A percentile compares a stretch with the other conserved stretches of the same genome.
phyloP scores from a whole-genome alignment of 352 stramenopile genomes.

The Discostella stelligera region DNA sequence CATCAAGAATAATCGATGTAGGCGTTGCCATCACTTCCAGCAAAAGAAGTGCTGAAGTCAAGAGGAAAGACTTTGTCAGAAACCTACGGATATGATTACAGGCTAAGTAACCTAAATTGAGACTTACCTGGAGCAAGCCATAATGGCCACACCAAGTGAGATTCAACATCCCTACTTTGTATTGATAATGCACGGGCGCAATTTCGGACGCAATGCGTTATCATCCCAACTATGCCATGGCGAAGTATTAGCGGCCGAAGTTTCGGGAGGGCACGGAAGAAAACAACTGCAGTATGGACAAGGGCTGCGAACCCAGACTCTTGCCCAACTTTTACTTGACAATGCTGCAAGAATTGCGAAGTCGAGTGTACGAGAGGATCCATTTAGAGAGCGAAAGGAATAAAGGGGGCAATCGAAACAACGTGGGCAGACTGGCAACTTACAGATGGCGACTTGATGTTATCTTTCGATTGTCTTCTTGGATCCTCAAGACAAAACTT shows the following conservation, averaged over 20 bases:
- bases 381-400: background rate
- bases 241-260: constrained; percentile 61
- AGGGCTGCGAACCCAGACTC: constrained; percentile 66
- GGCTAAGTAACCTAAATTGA: background rate
- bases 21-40: constrained; percentile 81
- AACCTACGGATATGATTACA: background rate
- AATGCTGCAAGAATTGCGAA: constrained; percentile 21
- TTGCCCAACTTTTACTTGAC: constrained; percentile 50
- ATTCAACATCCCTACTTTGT: constrained; percentile 16
- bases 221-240: constrained; percentile 54
- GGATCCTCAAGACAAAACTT: constrained; percentile 25
- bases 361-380: background rate
- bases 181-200: constrained; percentile 29
- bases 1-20: constrained; percentile 47
- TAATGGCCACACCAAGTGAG: constrained; percentile 52
- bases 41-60: constrained; percentile 51
- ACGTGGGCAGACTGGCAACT: constrained; percentile 3
- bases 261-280: constrained; percentile 70
- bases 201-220: constrained; percentile 62
- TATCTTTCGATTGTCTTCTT: constrained; percentile 26
- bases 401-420: background rate
- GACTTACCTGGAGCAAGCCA: constrained; percentile 65
- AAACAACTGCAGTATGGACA: constrained; percentile 69
- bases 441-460: constrained; percentile 42
- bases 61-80: background rate